Conservation (phyloP, 768 basidiomycete genomes). For the Thelephora ganbajun region DNA sequence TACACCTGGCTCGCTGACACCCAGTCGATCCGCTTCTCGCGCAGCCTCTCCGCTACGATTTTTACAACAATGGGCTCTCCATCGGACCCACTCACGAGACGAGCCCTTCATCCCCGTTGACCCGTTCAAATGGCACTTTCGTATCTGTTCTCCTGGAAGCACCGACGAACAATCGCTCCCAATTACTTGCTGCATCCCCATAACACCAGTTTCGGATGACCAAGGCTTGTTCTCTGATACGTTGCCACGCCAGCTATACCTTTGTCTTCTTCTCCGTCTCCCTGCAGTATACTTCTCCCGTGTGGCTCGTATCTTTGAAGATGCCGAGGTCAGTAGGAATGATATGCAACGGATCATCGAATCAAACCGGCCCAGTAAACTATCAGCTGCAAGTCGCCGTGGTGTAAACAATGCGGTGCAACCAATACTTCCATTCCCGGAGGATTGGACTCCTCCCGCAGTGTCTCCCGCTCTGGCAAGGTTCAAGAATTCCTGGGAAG, state of each 20-base stretch:
- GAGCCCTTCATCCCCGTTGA: constrained; percentile 24
- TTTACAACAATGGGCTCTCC: constrained; percentile 39
- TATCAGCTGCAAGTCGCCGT: background rate
- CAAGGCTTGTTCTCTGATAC: constrained; percentile 19
- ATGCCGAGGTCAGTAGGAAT: constrained; percentile 63
- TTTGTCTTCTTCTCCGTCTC: constrained; percentile 44
- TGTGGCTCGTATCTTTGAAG: constrained; percentile 62
- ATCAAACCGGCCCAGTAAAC: constrained; percentile 7
- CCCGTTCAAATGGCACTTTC: constrained; percentile 18
- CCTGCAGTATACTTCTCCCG: constrained; percentile 71
- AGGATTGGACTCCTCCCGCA: constrained; percentile 26
- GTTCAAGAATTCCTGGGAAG: constrained; percentile 58
- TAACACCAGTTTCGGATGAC: background rate
- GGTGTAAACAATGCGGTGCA: background rate
- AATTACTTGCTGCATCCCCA: constrained; percentile 8
- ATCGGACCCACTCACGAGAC: constrained; percentile 30
- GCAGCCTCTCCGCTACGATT: constrained; percentile 40
- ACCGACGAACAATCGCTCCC: background rate
- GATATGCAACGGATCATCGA: constrained; percentile 40
- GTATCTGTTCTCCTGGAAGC: background rate
- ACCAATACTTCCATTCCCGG: constrained; percentile 17
- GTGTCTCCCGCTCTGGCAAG: constrained; percentile 51
- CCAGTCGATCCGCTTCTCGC: constrained; percentile 25
- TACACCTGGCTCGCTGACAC: constrained; percentile 9
- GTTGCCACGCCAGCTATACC: constrained; percentile 29